Evolutionary conservation across 2,329 filamentous ascomycete species (phyloP).

Genomic region (Celoporthe dispersa): DNA sequence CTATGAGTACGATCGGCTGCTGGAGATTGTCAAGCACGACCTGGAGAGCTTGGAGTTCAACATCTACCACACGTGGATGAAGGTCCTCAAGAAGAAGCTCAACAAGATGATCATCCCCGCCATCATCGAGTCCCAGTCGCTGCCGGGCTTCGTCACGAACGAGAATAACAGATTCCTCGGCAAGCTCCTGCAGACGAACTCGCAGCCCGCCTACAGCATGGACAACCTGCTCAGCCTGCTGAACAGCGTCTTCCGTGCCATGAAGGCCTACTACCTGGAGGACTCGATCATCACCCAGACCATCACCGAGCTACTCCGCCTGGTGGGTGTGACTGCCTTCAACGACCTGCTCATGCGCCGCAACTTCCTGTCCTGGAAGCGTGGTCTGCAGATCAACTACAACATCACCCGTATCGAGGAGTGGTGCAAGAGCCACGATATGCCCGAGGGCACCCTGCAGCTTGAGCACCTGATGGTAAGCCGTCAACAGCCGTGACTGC

Average conservation of each 20-base stretch:
- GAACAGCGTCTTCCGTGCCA: conserved; percentile 97
- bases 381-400: conserved; percentile 98
- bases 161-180: conserved; percentile 98
- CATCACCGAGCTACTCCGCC: conserved; percentile 86
- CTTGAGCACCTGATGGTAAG: conserved; percentile 95
- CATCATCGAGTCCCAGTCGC: conserved; percentile 97
- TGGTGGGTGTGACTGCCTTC: conserved; percentile 97
- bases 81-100: conserved; percentile 98
- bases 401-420: conserved; percentile 99
- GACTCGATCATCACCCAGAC: conserved; percentile 96
- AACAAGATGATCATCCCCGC: conserved; percentile 99
- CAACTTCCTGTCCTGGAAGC: conserved; percentile 99
- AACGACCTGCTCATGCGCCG: conserved; percentile 97
- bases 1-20: conserved; percentile 94
- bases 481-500: background rate
- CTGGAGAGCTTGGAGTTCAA: conserved; percentile 98
- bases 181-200: conserved; percentile 91
- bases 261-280: conserved; percentile 98
- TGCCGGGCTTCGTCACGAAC: conserved; percentile 97
- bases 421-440: conserved; percentile 99
- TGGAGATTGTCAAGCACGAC: conserved; percentile 99
- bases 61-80: conserved; percentile 99
- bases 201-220: conserved; percentile 97
- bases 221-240: conserved; percentile 94
- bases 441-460: conserved; percentile 97